Evolutionary conservation across 352 stramenopile species (phyloP), one percentile per base, ranked within the genome.

Genomic region (Pythium inflatum): DNA sequence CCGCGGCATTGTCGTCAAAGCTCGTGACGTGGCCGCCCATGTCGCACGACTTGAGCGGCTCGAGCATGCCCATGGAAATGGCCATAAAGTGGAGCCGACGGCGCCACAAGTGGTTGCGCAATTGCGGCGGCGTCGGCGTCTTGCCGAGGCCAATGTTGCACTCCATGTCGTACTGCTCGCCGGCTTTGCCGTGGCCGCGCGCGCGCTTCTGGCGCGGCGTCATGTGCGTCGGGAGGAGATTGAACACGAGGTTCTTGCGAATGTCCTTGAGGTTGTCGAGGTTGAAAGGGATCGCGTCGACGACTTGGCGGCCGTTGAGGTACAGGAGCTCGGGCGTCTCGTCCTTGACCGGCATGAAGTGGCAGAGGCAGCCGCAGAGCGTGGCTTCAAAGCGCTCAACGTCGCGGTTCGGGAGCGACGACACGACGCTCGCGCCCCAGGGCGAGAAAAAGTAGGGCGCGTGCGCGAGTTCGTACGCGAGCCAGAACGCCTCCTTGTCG

Each of bases 401-500:
- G 62, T 92, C 87, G 6, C 78, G 51, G 41, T 87, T 88, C 6
- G 83, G 31, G 0, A 55, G 71, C 3, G 74, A 75, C 0, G 78
- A 78, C 9, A 91, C 71, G 53, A 83, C 78, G 3, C 77, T 85
- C 5, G 81, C 76, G 0, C 80, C 82, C 79, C 77, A 91, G 0
- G 85, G 85, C 6, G 82, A 92, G 68, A 93, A 93, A 33, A 74
- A 77, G 46, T 92, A 93, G 7, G 73, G 40, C 0, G 59, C 61
- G 18, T 86, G 77, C 1, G 80, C 77, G 13, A 94, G 76, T 60
- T 89, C 81, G 51, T 74, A 92, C 43, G 85, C 75, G 24, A 94
- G 68, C 85, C 85, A 93, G 34, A 93, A 91, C 0, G 77, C 54
- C 45, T 94, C 84, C 30, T 73, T 68, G 50, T 73, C 66, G 12